phyloP scores from a whole-genome alignment of 805 yeast genomes.

The Brettanomyces custersianus region DNA sequence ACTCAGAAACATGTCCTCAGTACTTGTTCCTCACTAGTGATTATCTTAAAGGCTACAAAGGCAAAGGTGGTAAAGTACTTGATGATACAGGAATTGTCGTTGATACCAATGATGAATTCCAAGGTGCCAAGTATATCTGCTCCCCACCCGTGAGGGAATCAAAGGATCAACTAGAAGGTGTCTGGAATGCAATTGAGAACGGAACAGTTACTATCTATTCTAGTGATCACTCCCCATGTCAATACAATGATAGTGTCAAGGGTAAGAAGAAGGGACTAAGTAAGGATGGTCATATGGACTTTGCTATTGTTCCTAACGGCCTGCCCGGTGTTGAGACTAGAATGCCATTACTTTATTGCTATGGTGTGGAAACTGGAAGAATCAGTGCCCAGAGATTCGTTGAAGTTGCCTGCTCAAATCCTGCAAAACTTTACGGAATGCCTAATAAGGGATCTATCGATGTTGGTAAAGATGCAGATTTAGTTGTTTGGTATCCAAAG shows the following conservation, averaged over 20 bases:
- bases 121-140: conserved; percentile 41
- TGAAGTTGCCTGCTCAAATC: conserved; percentile 35
- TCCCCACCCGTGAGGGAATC: conserved; percentile 40
- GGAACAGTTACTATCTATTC: conserved; percentile 40
- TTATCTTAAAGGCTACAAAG: conserved; percentile 18
- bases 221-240: conserved; percentile 39
- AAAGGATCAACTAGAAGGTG: conserved; percentile 30
- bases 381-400: conserved; percentile 34
- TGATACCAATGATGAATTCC: conserved; percentile 27
- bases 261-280: conserved; percentile 36
- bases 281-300: conserved; percentile 29
- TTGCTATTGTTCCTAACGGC: conserved; percentile 38
- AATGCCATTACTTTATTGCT: conserved; percentile 32
- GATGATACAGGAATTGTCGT: conserved; percentile 5
- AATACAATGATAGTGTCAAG: conserved; percentile 27
- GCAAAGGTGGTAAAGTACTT: neutral
- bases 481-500: conserved; percentile 39
- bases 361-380: conserved; percentile 34
- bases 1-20: conserved; percentile 45
- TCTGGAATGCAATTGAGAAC: conserved; percentile 36
- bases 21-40: conserved; percentile 35
- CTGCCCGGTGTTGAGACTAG: conserved; percentile 42
- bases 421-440: conserved; percentile 38
- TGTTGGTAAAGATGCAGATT: conserved; percentile 41
- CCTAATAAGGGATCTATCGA: conserved; percentile 34